Evolutionary conservation across 164 flowering plant genomes (phyloP).

Genomic region (Vitis cinerea): DNA sequence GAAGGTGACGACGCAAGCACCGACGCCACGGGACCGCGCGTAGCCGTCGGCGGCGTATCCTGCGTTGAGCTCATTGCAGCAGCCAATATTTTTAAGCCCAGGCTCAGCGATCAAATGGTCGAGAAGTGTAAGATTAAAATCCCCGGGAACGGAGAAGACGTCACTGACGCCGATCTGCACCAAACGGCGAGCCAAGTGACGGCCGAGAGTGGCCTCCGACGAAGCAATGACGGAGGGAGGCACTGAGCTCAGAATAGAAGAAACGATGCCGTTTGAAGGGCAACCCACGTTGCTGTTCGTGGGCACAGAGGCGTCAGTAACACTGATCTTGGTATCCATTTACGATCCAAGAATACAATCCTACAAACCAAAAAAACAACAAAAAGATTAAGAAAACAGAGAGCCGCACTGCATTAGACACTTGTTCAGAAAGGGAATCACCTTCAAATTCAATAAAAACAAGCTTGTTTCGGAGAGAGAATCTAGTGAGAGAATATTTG

Average conservation of each 20-base stretch:
- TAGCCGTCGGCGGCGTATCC: constrained; percentile 96
- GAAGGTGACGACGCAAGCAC: constrained; percentile 92
- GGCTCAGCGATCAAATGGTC: constrained; percentile 87
- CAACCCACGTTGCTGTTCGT: constrained; percentile 22
- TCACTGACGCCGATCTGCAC: constrained; percentile 72
- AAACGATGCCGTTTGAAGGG: constrained; percentile 16
- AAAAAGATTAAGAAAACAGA: not conserved
- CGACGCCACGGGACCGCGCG: constrained; percentile 80
- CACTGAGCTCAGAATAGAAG: constrained; percentile 19
- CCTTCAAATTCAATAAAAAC: no score
- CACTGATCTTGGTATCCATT: constrained; percentile 32
- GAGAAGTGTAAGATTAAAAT: constrained; percentile 84
- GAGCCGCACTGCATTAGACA: not conserved
- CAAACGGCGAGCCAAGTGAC: constrained; percentile 87
- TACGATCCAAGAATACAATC: not conserved
- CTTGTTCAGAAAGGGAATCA: no score
- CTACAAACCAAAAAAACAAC: not conserved
- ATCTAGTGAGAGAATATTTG: no score
- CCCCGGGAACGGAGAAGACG: constrained; percentile 91
- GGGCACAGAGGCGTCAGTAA: constrained; percentile 16
- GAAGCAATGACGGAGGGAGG: constrained; percentile 13
- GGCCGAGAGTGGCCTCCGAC: constrained; percentile 69
- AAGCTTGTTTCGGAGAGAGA: not conserved
- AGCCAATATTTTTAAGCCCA: constrained; percentile 63
- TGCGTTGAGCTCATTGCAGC: constrained; percentile 97